Conservation (phyloP, 2,329 filamentous ascomycete species). For the Aspergillus sp. region DNA sequence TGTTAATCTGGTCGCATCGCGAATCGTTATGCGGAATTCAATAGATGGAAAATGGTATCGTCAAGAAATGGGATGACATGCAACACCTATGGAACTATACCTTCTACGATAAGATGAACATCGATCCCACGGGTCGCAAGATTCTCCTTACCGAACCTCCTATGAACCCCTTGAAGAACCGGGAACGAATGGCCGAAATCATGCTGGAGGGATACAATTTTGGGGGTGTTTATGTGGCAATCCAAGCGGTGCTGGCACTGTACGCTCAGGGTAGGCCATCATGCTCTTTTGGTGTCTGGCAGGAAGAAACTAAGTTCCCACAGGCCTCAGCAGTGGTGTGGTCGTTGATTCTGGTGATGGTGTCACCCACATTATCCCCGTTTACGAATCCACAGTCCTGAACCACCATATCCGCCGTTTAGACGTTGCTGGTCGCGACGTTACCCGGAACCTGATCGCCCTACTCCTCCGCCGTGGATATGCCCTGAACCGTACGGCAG, state of each 20-base stretch:
- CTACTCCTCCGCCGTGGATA: slow-evolving; percentile 90
- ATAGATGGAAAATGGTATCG: slow-evolving; percentile 97
- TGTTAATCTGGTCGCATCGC: slow-evolving; percentile 12
- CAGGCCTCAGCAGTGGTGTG: slow-evolving; percentile 84
- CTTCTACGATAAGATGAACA: slow-evolving; percentile 92
- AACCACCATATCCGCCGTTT: slow-evolving; percentile 92
- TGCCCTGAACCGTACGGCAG: slow-evolving; percentile 92
- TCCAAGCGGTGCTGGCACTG: slow-evolving; percentile 89
- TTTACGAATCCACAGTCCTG: slow-evolving; percentile 95
- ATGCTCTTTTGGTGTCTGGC: not conserved
- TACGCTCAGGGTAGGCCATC: slow-evolving; percentile 76
- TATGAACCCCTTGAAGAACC: slow-evolving; percentile 95
- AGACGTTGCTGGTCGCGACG: slow-evolving; percentile 92
- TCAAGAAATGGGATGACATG: slow-evolving; percentile 99
- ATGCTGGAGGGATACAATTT: slow-evolving; percentile 99
- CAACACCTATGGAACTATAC: slow-evolving; percentile 99
- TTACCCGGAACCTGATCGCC: slow-evolving; percentile 96
- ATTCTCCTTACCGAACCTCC: slow-evolving; percentile 95
- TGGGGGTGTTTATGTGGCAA: slow-evolving; percentile 94
- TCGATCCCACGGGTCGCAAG: slow-evolving; percentile 87
- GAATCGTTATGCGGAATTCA: slow-evolving; percentile 4
- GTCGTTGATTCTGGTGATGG: slow-evolving; percentile 97
- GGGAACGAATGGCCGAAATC: slow-evolving; percentile 96
- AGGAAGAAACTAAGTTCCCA: too few relatives aligned
- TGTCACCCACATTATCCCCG: slow-evolving; percentile 96